Percentiles rank a stretch among this genome's conserved stretches.
Conservation (phyloP, 179 eudicot genomes). For the Silene noctiflora region DNA sequence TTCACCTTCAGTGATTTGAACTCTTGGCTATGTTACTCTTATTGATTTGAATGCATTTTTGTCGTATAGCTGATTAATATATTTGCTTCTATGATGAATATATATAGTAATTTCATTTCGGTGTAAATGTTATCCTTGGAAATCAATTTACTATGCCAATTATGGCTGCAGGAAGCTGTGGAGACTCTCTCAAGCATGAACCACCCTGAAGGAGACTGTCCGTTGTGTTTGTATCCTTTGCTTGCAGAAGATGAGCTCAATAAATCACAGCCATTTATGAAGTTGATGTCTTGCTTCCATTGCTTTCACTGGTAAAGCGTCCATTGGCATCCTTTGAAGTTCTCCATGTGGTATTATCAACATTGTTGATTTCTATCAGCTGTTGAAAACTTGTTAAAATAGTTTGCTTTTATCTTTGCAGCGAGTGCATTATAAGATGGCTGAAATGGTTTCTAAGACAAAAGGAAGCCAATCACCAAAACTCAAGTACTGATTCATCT, state of each 20-base stretch:
- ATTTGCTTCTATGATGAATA: not conserved
- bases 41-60: not conserved
- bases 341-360: not conserved
- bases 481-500: conserved; percentile 27
- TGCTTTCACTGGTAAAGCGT: conserved; percentile 82
- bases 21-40: not conserved
- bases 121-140: not conserved
- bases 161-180: conserved; percentile 75
- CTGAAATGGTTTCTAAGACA: conserved; percentile 66
- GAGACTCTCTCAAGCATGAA: conserved; percentile 82
- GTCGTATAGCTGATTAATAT: not conserved
- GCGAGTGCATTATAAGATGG: conserved; percentile 89
- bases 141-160: conserved; percentile 16
- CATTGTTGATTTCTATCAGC: not conserved
- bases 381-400: conserved; percentile 9
- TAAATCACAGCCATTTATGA: conserved; percentile 65
- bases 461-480: conserved; percentile 33
- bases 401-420: conserved; percentile 28
- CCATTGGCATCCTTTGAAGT: not conserved
- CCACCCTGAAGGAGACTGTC: conserved; percentile 95
- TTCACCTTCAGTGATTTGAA: not conserved
- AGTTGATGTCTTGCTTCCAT: conserved; percentile 97
- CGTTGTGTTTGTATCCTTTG: conserved; percentile 80
- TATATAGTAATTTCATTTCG: not conserved
- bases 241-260: conserved; percentile 49